Evolutionary conservation across 257 asterid genomes (phyloP).

Genomic region (Rhazya stricta): DNA sequence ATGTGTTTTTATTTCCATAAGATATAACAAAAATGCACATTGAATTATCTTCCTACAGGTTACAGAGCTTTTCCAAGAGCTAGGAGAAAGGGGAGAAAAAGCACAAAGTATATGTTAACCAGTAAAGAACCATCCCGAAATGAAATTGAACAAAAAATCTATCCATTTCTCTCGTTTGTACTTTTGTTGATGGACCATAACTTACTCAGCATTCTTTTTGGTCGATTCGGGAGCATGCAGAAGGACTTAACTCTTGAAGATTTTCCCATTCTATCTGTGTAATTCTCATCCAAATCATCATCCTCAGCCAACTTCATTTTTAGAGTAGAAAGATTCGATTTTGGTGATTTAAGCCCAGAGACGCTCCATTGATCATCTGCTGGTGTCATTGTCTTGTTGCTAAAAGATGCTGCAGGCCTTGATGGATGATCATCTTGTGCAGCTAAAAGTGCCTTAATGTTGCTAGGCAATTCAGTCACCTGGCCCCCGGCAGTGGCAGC

Average conservation of each 20-base stretch:
- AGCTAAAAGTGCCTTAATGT: constrained; percentile 67
- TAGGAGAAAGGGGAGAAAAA: not conserved
- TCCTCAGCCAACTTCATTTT: constrained; percentile 78
- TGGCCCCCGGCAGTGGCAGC: constrained; percentile 59
- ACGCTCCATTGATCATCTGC: constrained; percentile 71
- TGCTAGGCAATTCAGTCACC: constrained; percentile 53
- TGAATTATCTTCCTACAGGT: constrained; percentile 32
- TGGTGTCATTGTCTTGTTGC: constrained; percentile 22
- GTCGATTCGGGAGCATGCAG: constrained; percentile 48
- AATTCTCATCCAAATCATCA: constrained; percentile 43
- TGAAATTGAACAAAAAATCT: constrained; percentile 19
- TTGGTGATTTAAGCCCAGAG: constrained; percentile 56
- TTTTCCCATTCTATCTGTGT: constrained; percentile 21
- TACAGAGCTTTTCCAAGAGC: constrained; percentile 39
- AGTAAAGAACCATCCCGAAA: constrained; percentile 15
- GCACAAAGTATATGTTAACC: constrained; percentile 32
- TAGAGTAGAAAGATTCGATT: constrained; percentile 56
- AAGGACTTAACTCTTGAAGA: constrained; percentile 35
- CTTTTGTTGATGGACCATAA: constrained; percentile 64
- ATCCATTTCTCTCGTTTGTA: constrained; percentile 48
- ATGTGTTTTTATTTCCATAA: constrained; percentile 39
- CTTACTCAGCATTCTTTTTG: constrained; percentile 67
- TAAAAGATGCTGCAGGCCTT: constrained; percentile 35
- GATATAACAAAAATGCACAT: constrained; percentile 45
- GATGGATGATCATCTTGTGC: constrained; percentile 36